Evolutionary conservation across 2,329 filamentous ascomycete genomes (phyloP).

Genomic region (Seiridium cupressi): DNA sequence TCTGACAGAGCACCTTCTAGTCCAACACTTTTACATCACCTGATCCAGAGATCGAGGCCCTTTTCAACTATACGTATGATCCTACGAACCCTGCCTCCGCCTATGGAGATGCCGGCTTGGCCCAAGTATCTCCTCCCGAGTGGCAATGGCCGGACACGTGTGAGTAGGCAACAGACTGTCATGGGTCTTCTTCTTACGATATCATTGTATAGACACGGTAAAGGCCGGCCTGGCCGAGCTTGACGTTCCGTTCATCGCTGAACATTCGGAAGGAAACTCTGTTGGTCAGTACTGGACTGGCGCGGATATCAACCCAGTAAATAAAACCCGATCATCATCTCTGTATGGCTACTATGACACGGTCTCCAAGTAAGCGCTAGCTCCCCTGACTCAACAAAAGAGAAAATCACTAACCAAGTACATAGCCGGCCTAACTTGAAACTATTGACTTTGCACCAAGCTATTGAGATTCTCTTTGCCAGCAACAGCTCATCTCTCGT

Average conservation of each 20-base stretch:
- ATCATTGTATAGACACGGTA: neutral
- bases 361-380: constrained; percentile 6
- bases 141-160: neutral
- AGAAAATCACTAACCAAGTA: neutral
- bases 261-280: neutral
- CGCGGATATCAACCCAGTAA: neutral
- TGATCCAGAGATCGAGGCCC: neutral
- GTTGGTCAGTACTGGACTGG: neutral
- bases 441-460: neutral
- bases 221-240: neutral
- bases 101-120: neutral
- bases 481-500: neutral
- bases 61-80: neutral
- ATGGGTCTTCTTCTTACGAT: neutral
- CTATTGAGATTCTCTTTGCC: neutral
- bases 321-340: neutral
- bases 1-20: neutral
- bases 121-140: neutral
- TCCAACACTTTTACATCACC: neutral
- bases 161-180: neutral
- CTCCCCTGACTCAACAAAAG: constrained; percentile 1
- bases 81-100: neutral
- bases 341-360: neutral
- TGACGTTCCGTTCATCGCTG: neutral
- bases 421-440: neutral